Percentiles rank a stretch among this genome's conserved stretches.
Evolutionary conservation across 257 asterid species (phyloP).

Genomic region (Primulina huaijiensis): DNA sequence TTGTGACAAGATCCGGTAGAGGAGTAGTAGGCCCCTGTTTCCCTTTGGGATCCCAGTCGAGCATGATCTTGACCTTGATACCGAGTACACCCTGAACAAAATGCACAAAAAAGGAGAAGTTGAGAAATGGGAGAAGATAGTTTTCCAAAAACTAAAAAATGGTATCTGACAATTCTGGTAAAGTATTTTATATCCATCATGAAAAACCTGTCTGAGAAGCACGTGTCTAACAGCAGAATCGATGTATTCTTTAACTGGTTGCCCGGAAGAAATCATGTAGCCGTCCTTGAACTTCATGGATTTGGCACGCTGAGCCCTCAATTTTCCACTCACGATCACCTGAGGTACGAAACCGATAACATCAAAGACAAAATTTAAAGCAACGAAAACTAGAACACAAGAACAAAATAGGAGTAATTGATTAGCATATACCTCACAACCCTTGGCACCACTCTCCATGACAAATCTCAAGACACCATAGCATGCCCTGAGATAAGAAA

Average conservation of each 20-base stretch:
- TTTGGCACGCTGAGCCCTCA: constrained; percentile 35
- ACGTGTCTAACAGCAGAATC: constrained; percentile 42
- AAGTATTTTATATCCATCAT: not conserved
- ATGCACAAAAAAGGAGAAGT: not conserved
- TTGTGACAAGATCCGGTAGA: constrained; percentile 36
- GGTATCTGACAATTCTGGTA: not conserved
- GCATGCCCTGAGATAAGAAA: constrained; percentile 43
- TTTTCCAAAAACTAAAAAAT: not conserved
- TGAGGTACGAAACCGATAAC: not conserved
- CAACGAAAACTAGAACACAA: not conserved
- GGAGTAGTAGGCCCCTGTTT: constrained; percentile 37
- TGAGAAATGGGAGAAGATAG: too few relatives aligned
- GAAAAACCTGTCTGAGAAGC: constrained; percentile 33
- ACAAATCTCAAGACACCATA: constrained; percentile 58
- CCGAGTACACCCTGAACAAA: constrained; percentile 33
- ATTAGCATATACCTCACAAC: constrained; percentile 47
- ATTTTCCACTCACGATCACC: constrained; percentile 39
- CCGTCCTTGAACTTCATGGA: constrained; percentile 43
- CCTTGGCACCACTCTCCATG: constrained; percentile 66
- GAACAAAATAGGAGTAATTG: not conserved
- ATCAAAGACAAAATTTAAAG: not conserved
- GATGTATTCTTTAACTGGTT: constrained; percentile 38
- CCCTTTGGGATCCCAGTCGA: constrained; percentile 41
- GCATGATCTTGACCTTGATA: constrained; percentile 40
- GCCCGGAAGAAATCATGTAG: constrained; percentile 40